A percentile compares a stretch with the other conserved stretches of the same genome.
These are phyloP conservation scores for Acrocalymma vagum DNA, from an alignment of 2,329 filamentous ascomycete species.

Conservation along the genomic window DNA sequence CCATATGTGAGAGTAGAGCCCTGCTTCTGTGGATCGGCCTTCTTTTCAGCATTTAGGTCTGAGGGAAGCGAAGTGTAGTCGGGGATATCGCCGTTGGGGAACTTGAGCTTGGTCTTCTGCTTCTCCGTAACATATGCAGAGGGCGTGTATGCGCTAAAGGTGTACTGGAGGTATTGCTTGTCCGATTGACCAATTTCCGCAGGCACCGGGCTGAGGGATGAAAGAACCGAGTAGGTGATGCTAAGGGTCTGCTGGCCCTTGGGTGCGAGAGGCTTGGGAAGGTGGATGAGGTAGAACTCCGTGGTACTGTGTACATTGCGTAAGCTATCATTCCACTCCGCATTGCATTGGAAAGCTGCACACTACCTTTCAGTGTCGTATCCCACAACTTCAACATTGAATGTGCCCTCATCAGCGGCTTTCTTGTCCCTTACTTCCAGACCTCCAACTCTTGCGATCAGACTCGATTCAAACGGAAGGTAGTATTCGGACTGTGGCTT, in stretches of 20 bases:
- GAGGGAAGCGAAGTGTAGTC: conserved; percentile 81
- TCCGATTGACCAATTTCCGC: conserved; percentile 83
- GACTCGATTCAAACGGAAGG: conserved; percentile 80
- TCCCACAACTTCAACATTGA: conserved; percentile 73
- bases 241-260: conserved; percentile 84
- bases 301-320: conserved; percentile 49
- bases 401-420: conserved; percentile 71
- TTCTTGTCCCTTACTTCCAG: conserved; percentile 95
- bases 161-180: conserved; percentile 85
- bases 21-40: conserved; percentile 79
- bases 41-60: conserved; percentile 65
- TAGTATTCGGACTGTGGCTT: conserved; percentile 89
- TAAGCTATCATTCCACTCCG: no score
- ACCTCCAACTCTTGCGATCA: conserved; percentile 80
- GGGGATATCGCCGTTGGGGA: conserved; percentile 78
- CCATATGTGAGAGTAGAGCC: conserved; percentile 90
- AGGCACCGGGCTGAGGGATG: conserved; percentile 81
- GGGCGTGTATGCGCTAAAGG: conserved; percentile 84
- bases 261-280: conserved; percentile 78
- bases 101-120: conserved; percentile 97
- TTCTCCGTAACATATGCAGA: conserved; percentile 87
- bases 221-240: conserved; percentile 84
- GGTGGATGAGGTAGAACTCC: conserved; percentile 83
- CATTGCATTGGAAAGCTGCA: conserved; percentile 43
- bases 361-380: conserved; percentile 62